Evolutionary conservation across 2,329 filamentous ascomycete species (phyloP), one percentile per base, ranked within the genome.

Genomic region (Ceratocystis ficicola): DNA sequence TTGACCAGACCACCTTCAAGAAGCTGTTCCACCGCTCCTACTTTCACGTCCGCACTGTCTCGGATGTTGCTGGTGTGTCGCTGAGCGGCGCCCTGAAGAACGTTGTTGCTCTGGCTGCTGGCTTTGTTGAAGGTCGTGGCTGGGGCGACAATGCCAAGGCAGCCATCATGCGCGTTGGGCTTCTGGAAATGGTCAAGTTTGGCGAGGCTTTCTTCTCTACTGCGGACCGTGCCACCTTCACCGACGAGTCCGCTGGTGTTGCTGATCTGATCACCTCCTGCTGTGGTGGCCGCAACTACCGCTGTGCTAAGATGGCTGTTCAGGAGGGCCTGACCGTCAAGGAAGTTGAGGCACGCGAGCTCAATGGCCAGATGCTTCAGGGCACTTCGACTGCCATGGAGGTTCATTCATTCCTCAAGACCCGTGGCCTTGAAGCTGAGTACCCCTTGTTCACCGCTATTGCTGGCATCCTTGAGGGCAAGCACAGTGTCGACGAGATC

Each of bases 111-210:
- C 79, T 99, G 20, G 93, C 91, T 4, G 92, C 94, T 41, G 94
- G 94, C 67, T 99, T 95, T 75, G 91, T 97, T 57, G 90, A 96
- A 70, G 94, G 94, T 44, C 84, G 93, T 68, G 93, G 93, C 70
- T 99, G 94, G 93, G 94, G 94, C 72, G 92, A 97, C 79, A 99
- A 97, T 71, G 93, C 93, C 70, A 97, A 99, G 79, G 91, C 94
- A n/a, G 94, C 94, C 59, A 87, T 99, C 68, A 97, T 99, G 90
- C 89, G 94, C 52, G 88, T 97, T 22, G 94, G 94, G 6, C 84
- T 99, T 59, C 82, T 96, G 71, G 94, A 99, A 77, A 96, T 96
- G 87, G 90, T 97, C 72, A 88, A 89, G 73, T 99, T 99, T 71
- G 93, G 93, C 70, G 90, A 92, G 75, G 85, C 88, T 71, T 99